Evolutionary conservation across 441 rosid species (phyloP).

Genomic region (Jatropha multifida): DNA sequence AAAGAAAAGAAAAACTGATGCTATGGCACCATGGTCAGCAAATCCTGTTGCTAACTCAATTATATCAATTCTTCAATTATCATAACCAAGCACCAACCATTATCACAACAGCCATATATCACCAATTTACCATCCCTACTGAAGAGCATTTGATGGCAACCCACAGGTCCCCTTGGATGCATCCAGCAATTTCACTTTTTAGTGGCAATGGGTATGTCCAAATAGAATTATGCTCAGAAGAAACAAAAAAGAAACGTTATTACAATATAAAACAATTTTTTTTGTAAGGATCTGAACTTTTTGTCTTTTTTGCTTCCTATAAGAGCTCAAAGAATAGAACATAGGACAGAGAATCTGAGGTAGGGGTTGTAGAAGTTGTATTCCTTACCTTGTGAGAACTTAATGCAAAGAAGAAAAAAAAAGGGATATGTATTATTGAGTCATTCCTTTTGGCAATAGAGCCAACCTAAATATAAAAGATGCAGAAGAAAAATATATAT

Average conservation of each 20-base stretch:
- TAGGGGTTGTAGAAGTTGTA: neutral
- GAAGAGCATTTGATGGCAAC: neutral
- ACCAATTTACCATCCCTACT: neutral
- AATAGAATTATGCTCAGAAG: neutral
- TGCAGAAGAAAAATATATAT: neutral
- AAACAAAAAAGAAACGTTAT: neutral
- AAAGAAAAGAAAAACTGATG: too few relatives aligned
- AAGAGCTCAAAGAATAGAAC: too few relatives aligned
- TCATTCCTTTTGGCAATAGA: neutral
- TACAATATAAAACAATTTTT: neutral
- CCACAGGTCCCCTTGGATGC: neutral
- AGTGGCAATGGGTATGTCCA: neutral
- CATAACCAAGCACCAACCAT: neutral
- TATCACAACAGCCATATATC: neutral
- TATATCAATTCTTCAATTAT: neutral
- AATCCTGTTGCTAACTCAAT: neutral
- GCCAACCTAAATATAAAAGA: neutral
- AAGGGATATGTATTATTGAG: too few relatives aligned
- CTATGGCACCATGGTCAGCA: neutral
- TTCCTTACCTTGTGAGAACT: neutral
- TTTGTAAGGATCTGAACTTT: neutral
- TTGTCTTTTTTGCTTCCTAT: neutral
- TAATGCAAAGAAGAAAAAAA: too few relatives aligned
- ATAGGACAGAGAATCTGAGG: too few relatives aligned
- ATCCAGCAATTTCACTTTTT: neutral